Evolutionary conservation across 1,284 basidiomycete genomes (phyloP).

Genomic region (Mycena sp.): DNA sequence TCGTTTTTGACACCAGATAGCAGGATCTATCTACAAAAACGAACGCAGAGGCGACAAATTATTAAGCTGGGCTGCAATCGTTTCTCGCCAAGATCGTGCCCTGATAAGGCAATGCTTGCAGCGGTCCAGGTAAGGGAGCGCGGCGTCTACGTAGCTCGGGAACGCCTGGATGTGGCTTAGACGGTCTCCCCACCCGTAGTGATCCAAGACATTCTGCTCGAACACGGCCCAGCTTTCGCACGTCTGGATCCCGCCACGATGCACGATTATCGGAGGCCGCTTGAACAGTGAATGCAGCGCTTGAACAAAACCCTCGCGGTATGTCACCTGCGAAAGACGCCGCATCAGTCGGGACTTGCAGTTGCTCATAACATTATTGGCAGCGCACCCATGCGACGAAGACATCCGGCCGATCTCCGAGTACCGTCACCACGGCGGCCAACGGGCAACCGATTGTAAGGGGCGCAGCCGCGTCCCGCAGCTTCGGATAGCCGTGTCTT

Average conservation of each 20-base stretch:
- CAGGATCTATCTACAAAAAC: too few species aligned
- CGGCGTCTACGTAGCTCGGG: neutral
- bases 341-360: neutral
- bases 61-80: too few species aligned
- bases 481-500: constrained; percentile 6
- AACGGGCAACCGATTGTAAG: neutral
- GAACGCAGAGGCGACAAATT: too few species aligned
- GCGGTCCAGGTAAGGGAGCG: neutral
- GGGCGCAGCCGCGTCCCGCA: constrained; percentile 8
- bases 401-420: neutral
- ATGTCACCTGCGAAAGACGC: neutral
- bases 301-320: constrained; percentile 6
- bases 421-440: neutral
- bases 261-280: neutral
- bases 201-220: neutral
- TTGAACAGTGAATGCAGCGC: neutral
- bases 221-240: constrained; percentile 3
- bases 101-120: neutral
- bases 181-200: too few species aligned
- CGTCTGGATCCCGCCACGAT: neutral
- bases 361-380: neutral
- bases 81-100: neutral
- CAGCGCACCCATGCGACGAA: constrained; percentile 18
- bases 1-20: too few species aligned
- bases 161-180: neutral